Evolutionary conservation across 1,284 basidiomycete genomes (phyloP), one percentile per base, ranked within the genome.

Genomic region (Naganishia liquefaciens): DNA sequence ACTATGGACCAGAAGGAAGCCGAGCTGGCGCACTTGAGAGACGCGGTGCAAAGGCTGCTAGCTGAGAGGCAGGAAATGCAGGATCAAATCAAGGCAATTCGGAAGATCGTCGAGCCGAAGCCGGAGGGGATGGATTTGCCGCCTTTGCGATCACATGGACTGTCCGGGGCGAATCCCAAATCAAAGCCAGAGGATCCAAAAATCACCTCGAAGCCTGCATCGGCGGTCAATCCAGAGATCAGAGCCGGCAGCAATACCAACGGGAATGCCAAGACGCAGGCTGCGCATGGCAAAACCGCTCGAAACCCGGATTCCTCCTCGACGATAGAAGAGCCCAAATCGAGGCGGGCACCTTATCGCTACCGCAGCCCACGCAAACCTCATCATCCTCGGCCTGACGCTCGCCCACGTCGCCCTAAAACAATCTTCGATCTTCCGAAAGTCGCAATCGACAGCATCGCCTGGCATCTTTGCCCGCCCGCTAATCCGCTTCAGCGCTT

Each of bases 401-500:
- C 33, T 28, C 51, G 51, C 21, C 51, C 51, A 5, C 51, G 51
- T 17, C 51, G 51, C 13, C 7, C 51, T 6, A 53, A 33, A 53
- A 53, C 51, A n/a, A 53, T 53, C 28, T 53, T 53, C 19, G 51
- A 53, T 33, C 28, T 53, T 1, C 30, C 51, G 30, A 53, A 53
- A 37, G 51, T 21, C 7, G 19, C 37, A 11, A 37, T 53, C 51
- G 30, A 53, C 17, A 37, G 30, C 13, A 53, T 53, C 33, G 51
- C 39, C 30, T 30, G 21, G 15, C 39, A 37, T n/a, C 51, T 53
- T 33, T 27, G 15, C 7, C 51, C 51, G 10, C 7, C 51, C 3
- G 17, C 51, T 3, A 53, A 53, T n/a, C 51, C 51, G 6, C 33
- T 37, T 10, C 27, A n/a, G 4, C 28, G 51, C 11, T 33, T n/a